Conservation (phyloP, 495 filamentous ascomycete species). For the Lasiosphaeriaceae sp. region DNA sequence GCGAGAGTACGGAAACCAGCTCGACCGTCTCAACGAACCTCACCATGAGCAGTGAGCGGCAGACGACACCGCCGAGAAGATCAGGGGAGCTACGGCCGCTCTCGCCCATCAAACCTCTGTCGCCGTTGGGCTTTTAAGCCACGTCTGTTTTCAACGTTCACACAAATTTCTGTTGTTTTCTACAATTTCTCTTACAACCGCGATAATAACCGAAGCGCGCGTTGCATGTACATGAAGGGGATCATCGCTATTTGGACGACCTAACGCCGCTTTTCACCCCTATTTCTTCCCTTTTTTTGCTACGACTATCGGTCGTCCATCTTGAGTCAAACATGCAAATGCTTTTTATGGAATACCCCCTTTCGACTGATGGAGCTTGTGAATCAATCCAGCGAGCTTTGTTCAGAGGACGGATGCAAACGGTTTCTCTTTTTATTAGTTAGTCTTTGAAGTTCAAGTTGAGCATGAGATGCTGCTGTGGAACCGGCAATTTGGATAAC, state of each 20-base stretch:
- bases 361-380: neutral
- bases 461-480: too few species aligned
- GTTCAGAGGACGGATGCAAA: neutral
- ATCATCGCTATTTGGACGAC: constrained; percentile 7
- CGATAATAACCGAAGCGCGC: neutral
- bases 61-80: constrained; percentile 28
- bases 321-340: neutral
- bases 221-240: constrained; percentile 5
- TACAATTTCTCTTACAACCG: neutral
- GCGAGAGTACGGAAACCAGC: constrained; percentile 28
- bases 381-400: neutral
- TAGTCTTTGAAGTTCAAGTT: neutral
- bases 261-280: neutral
- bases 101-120: constrained; percentile 69
- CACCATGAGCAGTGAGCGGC: constrained; percentile 38
- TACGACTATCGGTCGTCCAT: neutral
- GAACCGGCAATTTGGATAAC: too few species aligned
- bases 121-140: constrained; percentile 57
- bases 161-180: too few species aligned
- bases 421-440: neutral
- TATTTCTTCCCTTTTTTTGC: neutral
- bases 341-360: constrained; percentile 3
- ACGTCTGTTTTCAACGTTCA: too few species aligned
- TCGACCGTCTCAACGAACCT: constrained; percentile 39
- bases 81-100: constrained; percentile 48